phyloP scores from a whole-genome alignment of 2,329 filamentous ascomycete genomes.

The Aspergillus sclerotialis region DNA sequence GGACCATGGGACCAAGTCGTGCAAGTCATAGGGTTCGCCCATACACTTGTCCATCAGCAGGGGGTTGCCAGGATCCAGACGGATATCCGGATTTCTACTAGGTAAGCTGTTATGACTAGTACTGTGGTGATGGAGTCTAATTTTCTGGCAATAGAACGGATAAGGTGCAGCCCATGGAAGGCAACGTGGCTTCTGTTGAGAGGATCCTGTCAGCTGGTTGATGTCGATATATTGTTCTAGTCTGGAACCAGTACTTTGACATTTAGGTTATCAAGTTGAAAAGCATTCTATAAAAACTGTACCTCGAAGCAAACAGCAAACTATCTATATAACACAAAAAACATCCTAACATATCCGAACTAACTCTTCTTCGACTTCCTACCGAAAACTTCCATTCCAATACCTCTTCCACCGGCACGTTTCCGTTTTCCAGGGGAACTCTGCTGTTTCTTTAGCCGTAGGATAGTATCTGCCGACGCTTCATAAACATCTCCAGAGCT shows the following conservation, averaged over 20 bases:
- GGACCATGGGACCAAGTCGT: slow-evolving; percentile 83
- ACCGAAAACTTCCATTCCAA: no score
- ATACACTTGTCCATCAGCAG: slow-evolving; percentile 62
- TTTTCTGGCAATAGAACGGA: slow-evolving; percentile 53
- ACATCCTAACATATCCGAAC: no score
- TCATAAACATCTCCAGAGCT: no score
- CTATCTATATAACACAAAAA: no score
- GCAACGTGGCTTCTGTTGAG: slow-evolving; percentile 60
- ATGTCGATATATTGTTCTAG: neutral
- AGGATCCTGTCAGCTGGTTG: slow-evolving; percentile 32
- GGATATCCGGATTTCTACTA: slow-evolving; percentile 72
- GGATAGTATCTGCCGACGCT: no score
- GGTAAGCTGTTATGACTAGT: slow-evolving; percentile 38
- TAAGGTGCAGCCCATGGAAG: slow-evolving; percentile 67
- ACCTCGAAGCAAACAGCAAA: no score
- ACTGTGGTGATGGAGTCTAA: neutral
- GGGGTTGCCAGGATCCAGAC: slow-evolving; percentile 75
- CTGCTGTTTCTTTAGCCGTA: no score
- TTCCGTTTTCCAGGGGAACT: no score
- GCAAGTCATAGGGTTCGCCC: slow-evolving; percentile 68
- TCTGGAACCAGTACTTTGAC: neutral
- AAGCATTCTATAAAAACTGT: no score
- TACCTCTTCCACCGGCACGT: no score
- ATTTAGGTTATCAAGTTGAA: no score
- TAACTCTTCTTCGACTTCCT: no score